Evolutionary conservation across 768 basidiomycete species (phyloP), one percentile per base, ranked within the genome.

Genomic region (Pleurotus pulmonarius): DNA sequence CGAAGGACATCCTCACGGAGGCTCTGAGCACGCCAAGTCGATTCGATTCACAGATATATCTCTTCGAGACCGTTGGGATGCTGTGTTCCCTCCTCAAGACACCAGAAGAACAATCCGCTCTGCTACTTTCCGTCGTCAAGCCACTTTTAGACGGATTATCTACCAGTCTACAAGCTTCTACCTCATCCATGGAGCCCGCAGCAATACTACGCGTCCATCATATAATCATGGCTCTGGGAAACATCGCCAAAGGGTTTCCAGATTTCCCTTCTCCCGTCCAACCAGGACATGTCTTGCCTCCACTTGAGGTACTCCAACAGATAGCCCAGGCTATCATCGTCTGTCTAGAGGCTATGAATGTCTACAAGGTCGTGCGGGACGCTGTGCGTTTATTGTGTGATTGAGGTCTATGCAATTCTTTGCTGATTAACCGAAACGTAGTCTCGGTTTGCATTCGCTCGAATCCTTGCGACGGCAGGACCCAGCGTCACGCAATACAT

Each of bases 221-320:
- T 72, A 80, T 87, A 61, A 88, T 98, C 68, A 90, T 96, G 86
- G 94, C 96, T 2, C 77, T 98, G 18, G 96, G 96, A 11, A 93
- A 91, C 63, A 83, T 98, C 55, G 90, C 94, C 37, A 97, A 97
- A 72, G 97, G 97, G 11, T 98, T 98, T 72, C 97, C 97, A 0
- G 93, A 94, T 66, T 88, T 89, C 64, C 90, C 92, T 43, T 83
- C 81, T 13, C 80, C 84, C 1, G 73, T 86, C 1, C 83, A 85
- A 0, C 79, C 82, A 62, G 84, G 83, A 29, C 88, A 87, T 62
- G 78, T 84, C 7, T 73, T 85, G 16, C 90, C 93, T 0, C 84
- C 86, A 1, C 69, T 92, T 54, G 83, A 87, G 49, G 83, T 92
- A 12, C 97, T 98, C 71, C 80, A 83, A 58, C 85, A 91, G 67